A percentile compares a stretch with the other conserved stretches of the same genome.
Evolutionary conservation across 192 early-diverging fungal species (phyloP).

Genomic region (Chytriomyces confervae): DNA sequence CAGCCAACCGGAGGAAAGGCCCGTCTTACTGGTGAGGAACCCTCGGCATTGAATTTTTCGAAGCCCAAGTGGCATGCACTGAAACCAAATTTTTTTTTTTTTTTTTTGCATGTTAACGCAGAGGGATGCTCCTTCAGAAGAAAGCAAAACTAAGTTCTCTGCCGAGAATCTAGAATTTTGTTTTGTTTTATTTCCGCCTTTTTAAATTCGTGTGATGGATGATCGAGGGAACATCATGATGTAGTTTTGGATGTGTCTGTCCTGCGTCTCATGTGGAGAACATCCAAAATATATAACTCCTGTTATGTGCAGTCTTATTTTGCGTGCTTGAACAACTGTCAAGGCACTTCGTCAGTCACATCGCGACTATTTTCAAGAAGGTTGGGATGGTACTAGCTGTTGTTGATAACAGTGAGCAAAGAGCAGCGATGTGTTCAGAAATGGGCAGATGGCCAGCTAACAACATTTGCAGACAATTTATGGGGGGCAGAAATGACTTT

Average conservation of each 20-base stretch:
- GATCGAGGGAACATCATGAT: background rate
- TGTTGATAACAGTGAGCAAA: too few species aligned
- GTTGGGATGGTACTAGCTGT: too few species aligned
- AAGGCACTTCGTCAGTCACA: too few species aligned
- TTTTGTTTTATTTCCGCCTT: background rate
- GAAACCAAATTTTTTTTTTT: background rate
- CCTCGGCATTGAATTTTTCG: background rate
- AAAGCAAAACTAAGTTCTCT: slow-evolving; percentile 68
- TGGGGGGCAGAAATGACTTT: too few species aligned
- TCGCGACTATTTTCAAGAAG: too few species aligned
- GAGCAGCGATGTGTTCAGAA: too few species aligned
- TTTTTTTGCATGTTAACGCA: slow-evolving; percentile 21
- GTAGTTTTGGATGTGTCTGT: slow-evolving; percentile 4
- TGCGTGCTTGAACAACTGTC: too few species aligned
- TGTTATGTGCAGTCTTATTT: background rate
- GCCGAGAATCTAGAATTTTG: too few species aligned
- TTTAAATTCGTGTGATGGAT: background rate
- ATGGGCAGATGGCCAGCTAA: too few species aligned
- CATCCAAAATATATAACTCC: background rate
- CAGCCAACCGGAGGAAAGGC: slow-evolving; percentile 99
- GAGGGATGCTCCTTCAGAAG: slow-evolving; percentile 82
- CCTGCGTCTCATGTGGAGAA: background rate
- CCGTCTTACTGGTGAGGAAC: slow-evolving; percentile 84
- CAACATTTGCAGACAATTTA: too few species aligned
- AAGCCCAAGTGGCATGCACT: too few species aligned